phyloP scores from a whole-genome alignment of 192 early-diverging fungal species.

The Coemansia sp. region DNA sequence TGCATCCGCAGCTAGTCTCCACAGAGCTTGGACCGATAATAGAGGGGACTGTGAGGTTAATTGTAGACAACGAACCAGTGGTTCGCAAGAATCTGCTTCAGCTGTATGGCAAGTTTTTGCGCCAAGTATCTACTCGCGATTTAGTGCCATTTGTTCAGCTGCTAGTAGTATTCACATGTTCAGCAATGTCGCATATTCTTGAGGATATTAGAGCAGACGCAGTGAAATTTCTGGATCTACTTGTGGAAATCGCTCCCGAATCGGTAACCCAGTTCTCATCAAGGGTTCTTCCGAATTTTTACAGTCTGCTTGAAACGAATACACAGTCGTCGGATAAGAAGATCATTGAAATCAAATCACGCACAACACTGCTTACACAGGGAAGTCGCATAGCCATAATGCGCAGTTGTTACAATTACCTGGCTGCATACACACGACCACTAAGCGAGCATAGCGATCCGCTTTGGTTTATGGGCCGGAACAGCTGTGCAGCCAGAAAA shows the following conservation, averaged over 20 bases:
- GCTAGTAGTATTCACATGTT: slow-evolving; percentile 76
- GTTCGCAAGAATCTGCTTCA: slow-evolving; percentile 55
- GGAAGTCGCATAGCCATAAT: slow-evolving; percentile 41
- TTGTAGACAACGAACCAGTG: slow-evolving; percentile 50
- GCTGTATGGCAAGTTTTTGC: slow-evolving; percentile 50
- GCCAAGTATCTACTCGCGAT: slow-evolving; percentile 54
- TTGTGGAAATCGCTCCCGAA: slow-evolving; percentile 64
- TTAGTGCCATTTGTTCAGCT: slow-evolving; percentile 77
- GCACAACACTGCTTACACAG: slow-evolving; percentile 33
- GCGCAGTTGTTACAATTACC: slow-evolving; percentile 47
- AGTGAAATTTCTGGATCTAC: slow-evolving; percentile 73
- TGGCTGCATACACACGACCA: slow-evolving; percentile 27
- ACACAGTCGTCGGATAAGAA: slow-evolving; percentile 13
- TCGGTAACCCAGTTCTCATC: slow-evolving; percentile 67
- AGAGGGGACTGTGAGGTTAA: slow-evolving; percentile 39
- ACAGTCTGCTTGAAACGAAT: slow-evolving; percentile 41
- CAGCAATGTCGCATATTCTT: slow-evolving; percentile 86
- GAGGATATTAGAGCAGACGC: slow-evolving; percentile 85
- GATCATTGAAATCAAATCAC: slow-evolving; percentile 20
- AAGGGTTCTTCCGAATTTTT: slow-evolving; percentile 50
- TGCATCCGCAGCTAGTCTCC: slow-evolving; percentile 36
- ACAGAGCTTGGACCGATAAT: slow-evolving; percentile 54
- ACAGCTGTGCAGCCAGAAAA: background rate
- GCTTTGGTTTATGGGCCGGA: slow-evolving; percentile 38
- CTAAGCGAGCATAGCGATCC: slow-evolving; percentile 10